Evolutionary conservation across 129 eudicot species (phyloP), one percentile per base, ranked within the genome.

Genomic region (Dittrichia graveolens): DNA sequence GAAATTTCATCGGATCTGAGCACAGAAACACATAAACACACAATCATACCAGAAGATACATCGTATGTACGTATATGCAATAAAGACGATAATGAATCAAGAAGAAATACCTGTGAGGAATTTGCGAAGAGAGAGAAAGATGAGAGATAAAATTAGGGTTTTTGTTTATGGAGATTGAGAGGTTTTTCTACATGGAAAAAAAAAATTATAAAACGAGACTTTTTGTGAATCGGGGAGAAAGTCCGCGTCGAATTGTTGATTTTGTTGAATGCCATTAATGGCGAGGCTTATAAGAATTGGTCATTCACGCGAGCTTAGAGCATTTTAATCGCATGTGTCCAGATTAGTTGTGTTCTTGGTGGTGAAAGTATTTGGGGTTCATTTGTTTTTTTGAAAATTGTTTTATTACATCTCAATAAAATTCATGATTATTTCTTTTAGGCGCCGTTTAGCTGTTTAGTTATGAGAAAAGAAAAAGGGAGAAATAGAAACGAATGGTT

Each of bases 61-160:
- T 35, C 73, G 49, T 42, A 19, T 46, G 75, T 57, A 57, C 16
- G 64, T 65, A 64, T 43, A 49, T 62, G 18, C 46, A 48, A 37
- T 8, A 63, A 24, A 42, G 52, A 69, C 6, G 24, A 55, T 5
- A 11, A 15, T 14, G 75, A 73, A 78, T 77, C 24, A 56, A 19
- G 48, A 74, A 43, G 41, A 43, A 14, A 70, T 72, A 73, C 81
- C 82, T 72, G 79, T 35, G 69, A 67, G 45, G 31, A 78, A 82
- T 82, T 83, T 57, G 63, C 19, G 64, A 61, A 43, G 70, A 58
- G 73, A 47, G 78, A 58, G 50, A 54, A 46, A 40, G 57, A 46
- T 38, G 45, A 13, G 58, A 35, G 50, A 69, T 57, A 18, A 72
- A 67, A 67, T 73, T 82, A 82, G 86, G 86, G 86, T 78, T 82